These are phyloP conservation scores for Chaetomium cochliodes DNA, from an alignment of 495 filamentous ascomycete species.

Conservation along the genomic window DNA sequence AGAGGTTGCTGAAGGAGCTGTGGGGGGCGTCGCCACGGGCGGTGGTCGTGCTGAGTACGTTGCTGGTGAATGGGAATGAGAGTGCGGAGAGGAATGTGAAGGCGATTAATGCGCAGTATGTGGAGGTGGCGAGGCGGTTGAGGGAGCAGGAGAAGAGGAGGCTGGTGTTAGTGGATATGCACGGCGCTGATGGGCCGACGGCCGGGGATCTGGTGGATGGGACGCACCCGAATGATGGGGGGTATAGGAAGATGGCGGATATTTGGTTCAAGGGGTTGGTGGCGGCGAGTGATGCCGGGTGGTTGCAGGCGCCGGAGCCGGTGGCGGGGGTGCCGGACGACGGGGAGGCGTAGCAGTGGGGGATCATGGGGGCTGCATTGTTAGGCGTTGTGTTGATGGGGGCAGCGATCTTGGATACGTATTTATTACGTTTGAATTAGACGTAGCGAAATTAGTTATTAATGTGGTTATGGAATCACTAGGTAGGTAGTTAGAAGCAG, in stretches of 20 bases:
- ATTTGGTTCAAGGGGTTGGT: constrained; percentile 51
- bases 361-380: neutral
- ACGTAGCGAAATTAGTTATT: neutral
- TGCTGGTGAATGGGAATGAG: constrained; percentile 41
- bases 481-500: too few species aligned
- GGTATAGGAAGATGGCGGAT: constrained; percentile 55
- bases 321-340: constrained; percentile 28
- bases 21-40: constrained; percentile 42
- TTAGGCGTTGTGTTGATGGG: neutral
- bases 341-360: constrained; percentile 10
- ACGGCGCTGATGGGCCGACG: constrained; percentile 31
- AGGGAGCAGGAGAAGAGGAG: constrained; percentile 26
- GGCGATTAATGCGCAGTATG: constrained; percentile 44
- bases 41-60: constrained; percentile 51
- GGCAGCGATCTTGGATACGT: neutral
- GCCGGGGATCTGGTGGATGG: constrained; percentile 44
- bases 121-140: constrained; percentile 35
- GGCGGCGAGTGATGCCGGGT: constrained; percentile 30
- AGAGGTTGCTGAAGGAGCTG: constrained; percentile 41
- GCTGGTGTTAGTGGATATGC: constrained; percentile 54
- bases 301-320: constrained; percentile 28
- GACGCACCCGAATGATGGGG: constrained; percentile 51
- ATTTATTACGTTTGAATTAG: neutral
- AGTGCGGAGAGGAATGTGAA: constrained; percentile 32
- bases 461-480: too few species aligned